These are phyloP conservation scores for Rhynchosporium agropyri DNA, from an alignment of 2,329 filamentous ascomycete species.

Conservation along the genomic window DNA sequence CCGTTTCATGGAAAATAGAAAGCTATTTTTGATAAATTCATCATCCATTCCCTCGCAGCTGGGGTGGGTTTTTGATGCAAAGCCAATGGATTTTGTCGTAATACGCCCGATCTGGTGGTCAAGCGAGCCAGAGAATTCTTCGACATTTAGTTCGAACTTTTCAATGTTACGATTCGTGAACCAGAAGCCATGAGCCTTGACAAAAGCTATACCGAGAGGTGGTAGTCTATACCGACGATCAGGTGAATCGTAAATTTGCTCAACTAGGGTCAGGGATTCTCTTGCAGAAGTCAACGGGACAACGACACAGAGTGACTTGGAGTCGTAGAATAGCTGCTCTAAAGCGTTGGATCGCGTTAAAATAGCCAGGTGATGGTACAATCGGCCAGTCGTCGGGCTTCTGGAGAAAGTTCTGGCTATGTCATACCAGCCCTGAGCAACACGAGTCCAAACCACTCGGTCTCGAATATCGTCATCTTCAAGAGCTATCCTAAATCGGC, in stretches of 20 bases:
- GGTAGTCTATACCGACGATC: conserved; percentile 45
- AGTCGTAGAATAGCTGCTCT: conserved; percentile 73
- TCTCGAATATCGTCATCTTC: conserved; percentile 79
- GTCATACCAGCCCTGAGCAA: conserved; percentile 70
- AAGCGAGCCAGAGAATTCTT: conserved; percentile 56
- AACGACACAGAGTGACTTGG: conserved; percentile 67
- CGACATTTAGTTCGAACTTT: conserved; percentile 49
- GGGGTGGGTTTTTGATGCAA: too few relatives aligned
- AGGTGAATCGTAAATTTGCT: conserved; percentile 51
- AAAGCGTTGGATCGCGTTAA: conserved; percentile 69
- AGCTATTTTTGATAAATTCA: too few relatives aligned
- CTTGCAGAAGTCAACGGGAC: conserved; percentile 61
- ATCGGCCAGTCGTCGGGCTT: conserved; percentile 73
- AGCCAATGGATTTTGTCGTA: conserved; percentile 47
- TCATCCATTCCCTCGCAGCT: too few relatives aligned
- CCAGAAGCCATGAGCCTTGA: conserved; percentile 65
- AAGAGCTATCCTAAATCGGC: conserved; percentile 84
- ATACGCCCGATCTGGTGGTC: conserved; percentile 58
- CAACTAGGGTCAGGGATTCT: conserved; percentile 70
- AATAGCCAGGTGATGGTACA: conserved; percentile 89
- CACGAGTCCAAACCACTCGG: conserved; percentile 75
- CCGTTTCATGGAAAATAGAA: too few relatives aligned
- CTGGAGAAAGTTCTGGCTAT: conserved; percentile 66
- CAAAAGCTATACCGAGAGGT: conserved; percentile 60
- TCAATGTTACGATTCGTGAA: conserved; percentile 57